Base-by-base conservation (phyloP, 345 rosid species). In the Microcos paniculata region DNA sequence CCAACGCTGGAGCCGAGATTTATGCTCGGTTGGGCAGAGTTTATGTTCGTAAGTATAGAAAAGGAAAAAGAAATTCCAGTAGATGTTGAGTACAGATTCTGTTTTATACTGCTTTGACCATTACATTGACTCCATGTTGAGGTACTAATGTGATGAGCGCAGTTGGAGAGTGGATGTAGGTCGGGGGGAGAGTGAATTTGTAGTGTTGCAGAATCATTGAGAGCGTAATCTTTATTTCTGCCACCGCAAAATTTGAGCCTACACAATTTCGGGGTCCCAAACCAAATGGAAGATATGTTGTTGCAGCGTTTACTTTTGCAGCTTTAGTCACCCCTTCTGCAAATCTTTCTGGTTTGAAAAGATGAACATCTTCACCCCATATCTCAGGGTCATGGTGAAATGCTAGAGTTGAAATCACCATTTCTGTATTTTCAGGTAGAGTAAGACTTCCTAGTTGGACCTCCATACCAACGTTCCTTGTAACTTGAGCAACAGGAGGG, bases 301-400 rank as follows among this genome's bases (percentile, higher is more conserved):
- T 61, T 2, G 71, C 65, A 0, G 62, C 18, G 8, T 81, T 80
- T n/a, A 66, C 72, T 30, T 77, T 78, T 24, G 85, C 82, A 59
- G 85, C 86, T 62, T 81, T 81, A 40, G 80, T 82, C 1, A 84
- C 72, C 4, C 84, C 79, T 30, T 62, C 75, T 0, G 76, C 62
- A 15, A 84, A 80, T 35, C 84, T 65, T n/a, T 76, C 77, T 0
- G 80, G 85, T 43, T 78, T 83, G 82, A 83, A 84, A 9, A 72
- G 73, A 38, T 73, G 61, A 48, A 70, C 79, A 28, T 87, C 84
- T 42, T 87, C 78, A 58, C 85, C 85, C 87, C 80, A 83, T 0
- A 78, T 56, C 6, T 76, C 28, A 62, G 75, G 80, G 61, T 78
- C 52, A 57, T 75, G 72, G 24, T 84, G 83, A 56, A 82, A 52